A percentile compares a stretch with the other conserved stretches of the same genome.
These are phyloP conservation scores for Malus asiatica DNA, from an alignment of 306 rosid species.

Conservation along the genomic window DNA sequence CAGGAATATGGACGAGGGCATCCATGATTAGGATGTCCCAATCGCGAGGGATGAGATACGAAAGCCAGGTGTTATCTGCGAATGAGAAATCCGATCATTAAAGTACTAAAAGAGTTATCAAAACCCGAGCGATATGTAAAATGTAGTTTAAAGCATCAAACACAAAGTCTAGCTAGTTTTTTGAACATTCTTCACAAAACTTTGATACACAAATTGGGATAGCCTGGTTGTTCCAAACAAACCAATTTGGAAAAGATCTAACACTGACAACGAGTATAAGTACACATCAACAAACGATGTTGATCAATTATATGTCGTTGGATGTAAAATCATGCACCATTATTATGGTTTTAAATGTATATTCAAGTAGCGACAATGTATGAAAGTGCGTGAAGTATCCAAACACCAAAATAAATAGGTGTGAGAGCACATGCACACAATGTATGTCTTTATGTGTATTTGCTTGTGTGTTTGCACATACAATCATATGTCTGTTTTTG, in stretches of 20 bases:
- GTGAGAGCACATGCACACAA: too few relatives aligned
- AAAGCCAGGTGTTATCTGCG: constrained; percentile 70
- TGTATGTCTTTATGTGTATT: neutral
- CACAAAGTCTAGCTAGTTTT: neutral
- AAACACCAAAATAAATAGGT: neutral
- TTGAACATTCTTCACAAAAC: neutral
- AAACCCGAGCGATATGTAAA: neutral
- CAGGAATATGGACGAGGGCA: constrained; percentile 83
- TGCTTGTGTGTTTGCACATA: neutral
- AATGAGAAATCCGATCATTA: constrained; percentile 3
- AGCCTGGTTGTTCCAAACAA: neutral
- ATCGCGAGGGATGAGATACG: constrained; percentile 56
- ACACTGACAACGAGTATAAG: neutral
- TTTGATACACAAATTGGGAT: neutral
- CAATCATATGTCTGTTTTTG: neutral
- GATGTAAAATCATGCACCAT: neutral
- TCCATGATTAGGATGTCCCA: constrained; percentile 93
- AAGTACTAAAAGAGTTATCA: neutral
- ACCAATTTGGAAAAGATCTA: neutral
- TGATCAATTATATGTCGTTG: neutral
- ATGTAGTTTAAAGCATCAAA: neutral
- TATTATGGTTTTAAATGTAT: neutral
- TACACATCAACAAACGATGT: neutral
- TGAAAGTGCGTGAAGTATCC: neutral
- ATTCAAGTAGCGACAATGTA: neutral